phyloP scores from a whole-genome alignment of 1,139 yeast genomes.

The Hansenula lynferdii region DNA sequence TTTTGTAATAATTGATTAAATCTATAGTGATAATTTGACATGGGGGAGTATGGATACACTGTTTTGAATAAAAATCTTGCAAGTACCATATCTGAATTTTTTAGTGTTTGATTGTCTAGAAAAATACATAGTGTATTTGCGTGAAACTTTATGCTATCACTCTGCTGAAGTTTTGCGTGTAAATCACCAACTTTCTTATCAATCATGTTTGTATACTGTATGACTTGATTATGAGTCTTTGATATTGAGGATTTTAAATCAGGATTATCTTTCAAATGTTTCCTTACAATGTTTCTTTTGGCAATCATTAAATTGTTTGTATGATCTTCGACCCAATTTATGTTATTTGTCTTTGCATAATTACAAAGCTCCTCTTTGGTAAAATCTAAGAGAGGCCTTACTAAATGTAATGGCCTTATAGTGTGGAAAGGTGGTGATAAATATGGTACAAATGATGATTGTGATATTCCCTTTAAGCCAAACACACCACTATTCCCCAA shows the following conservation, averaged over 20 bases:
- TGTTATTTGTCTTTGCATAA: conserved; percentile 36
- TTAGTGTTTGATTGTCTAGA: conserved; percentile 7
- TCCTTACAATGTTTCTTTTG: conserved; percentile 45
- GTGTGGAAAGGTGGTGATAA: conserved; percentile 14
- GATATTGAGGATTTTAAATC: conserved; percentile 3
- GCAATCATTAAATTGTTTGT: conserved; percentile 60
- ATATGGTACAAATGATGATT: conserved; percentile 8
- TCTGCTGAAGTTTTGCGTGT: conserved; percentile 1
- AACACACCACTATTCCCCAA: conserved; percentile 49
- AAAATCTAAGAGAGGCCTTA: conserved; percentile 51
- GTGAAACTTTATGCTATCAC: too few relatives aligned
- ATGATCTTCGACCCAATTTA: conserved; percentile 65
- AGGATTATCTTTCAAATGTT: conserved; percentile 14
- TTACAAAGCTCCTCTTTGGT: conserved; percentile 40
- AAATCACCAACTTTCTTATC: conserved; percentile 11
- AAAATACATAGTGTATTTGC: too few relatives aligned
- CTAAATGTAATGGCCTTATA: conserved; percentile 24
- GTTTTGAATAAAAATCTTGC: conserved; percentile 18
- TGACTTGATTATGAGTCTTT: conserved; percentile 8
- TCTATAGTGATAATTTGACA: conserved; percentile 19
- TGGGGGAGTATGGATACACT: conserved; percentile 19
- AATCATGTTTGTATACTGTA: conserved; percentile 5
- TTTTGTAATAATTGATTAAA: conserved; percentile 13
- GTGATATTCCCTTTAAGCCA: conserved; percentile 46
- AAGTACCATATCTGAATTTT: conserved; percentile 14